Evolutionary conservation across 2,329 filamentous ascomycete species (phyloP), one percentile per base, ranked within the genome.

Genomic region (Aspergillus tubingensis): DNA sequence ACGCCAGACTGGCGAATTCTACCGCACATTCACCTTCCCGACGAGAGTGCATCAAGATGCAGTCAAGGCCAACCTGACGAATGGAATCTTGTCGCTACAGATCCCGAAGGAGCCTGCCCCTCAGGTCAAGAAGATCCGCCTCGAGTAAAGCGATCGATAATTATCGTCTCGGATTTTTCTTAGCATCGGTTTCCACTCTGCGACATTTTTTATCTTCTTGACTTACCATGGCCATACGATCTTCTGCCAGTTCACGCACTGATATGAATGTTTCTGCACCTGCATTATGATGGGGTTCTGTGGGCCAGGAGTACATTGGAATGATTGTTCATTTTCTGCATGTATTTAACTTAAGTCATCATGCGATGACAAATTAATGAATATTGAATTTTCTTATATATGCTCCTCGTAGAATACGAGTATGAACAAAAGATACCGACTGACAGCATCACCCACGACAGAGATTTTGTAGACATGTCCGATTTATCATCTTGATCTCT

Each of bases 11-110:
- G 85, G 85, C 57, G 79, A 83, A 39, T 87, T 87, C 74, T 79
- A 83, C 58, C 79, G 85, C 58, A 77, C 76, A 5, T 87, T 87
- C 72, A 79, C 74, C 55, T 87, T 87, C 76, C 81, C 85, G 1
- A 75, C 76, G 1, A 76, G 81, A 19, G 80, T 87, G 27, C 80
- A 87, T 65, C 84, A 86, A 70, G 83, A 87, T 53, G 76, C 71
- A 19, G 85, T 87, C 63, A 85, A 81, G 71, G 85, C 85, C 7
- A 83, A 77, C 60, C 69, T 87, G 72, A 86, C 82, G 76, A 81
- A 87, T 67, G 85, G 85, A 11, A 81, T 87, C 51, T 72, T 87
- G 56, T 81, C 76, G 27, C 78, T 87, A 32, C 66, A 81, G 13
- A 80, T 87, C 6, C 85, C 85, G 0, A 87, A 87, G 73, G 80